Evolutionary conservation across 352 stramenopile genomes (phyloP).

Genomic region (Globisporangium okanoganense): DNA sequence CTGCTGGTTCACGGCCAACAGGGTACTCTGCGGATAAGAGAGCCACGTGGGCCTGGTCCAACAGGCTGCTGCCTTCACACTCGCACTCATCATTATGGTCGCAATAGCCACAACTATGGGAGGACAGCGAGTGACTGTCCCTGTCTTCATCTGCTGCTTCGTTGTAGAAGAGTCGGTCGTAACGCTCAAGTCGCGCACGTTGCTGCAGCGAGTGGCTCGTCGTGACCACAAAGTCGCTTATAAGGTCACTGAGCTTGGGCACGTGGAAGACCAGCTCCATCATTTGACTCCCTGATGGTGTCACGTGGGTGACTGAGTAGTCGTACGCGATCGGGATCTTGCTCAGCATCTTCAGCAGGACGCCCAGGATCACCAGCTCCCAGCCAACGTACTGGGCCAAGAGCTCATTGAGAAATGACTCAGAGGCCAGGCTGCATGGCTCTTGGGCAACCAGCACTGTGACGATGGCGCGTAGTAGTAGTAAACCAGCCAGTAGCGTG

Average conservation of each 20-base stretch:
- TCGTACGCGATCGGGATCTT: slow-evolving; percentile 12
- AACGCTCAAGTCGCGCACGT: slow-evolving; percentile 8
- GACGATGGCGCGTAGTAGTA: slow-evolving; percentile 1
- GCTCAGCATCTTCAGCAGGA: slow-evolving; percentile 7
- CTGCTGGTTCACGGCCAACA: neutral
- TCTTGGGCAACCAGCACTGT: neutral
- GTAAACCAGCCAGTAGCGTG: slow-evolving; percentile 1
- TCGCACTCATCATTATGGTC: neutral
- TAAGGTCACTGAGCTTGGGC: slow-evolving; percentile 8
- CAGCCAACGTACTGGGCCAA: slow-evolving; percentile 11
- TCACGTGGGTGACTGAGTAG: neutral
- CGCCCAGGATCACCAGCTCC: slow-evolving; percentile 4
- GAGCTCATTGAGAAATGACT: slow-evolving; percentile 1
- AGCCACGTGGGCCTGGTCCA: slow-evolving; percentile 1
- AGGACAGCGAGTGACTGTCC: neutral
- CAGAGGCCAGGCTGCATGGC: neutral
- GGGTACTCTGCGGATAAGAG: neutral
- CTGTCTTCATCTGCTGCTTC: neutral
- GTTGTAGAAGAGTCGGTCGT: slow-evolving; percentile 13
- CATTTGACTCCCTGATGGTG: neutral
- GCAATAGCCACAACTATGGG: neutral
- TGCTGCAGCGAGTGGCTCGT: slow-evolving; percentile 14
- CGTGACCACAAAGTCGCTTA: slow-evolving; percentile 11
- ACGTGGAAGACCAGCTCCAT: slow-evolving; percentile 3
- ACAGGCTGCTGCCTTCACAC: neutral